Evolutionary conservation across 257 asterid genomes (phyloP).

Genomic region (Penstemon barbatus): DNA sequence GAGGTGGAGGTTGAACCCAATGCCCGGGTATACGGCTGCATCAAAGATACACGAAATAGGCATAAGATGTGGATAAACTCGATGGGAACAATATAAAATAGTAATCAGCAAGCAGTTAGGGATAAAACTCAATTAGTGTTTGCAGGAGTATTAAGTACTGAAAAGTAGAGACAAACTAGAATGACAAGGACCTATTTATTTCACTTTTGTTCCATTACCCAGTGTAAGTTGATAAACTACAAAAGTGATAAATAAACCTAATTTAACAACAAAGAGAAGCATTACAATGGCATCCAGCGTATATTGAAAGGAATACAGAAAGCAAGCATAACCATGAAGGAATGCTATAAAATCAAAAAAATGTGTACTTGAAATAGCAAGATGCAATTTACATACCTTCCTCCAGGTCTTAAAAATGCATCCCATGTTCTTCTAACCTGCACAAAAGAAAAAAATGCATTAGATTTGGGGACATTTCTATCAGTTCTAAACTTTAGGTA

Average conservation of each 20-base stretch:
- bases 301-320: not conserved
- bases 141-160: not conserved
- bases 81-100: not conserved
- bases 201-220: not conserved
- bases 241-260: not conserved
- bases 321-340: not conserved
- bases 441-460: conserved; percentile 28
- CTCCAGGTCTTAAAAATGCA: conserved; percentile 85
- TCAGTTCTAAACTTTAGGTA: conserved; percentile 5
- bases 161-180: not conserved
- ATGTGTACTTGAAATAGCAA: not conserved
- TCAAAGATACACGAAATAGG: conserved; percentile 24
- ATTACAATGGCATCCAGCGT: not conserved
- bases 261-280: not conserved
- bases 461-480: conserved; percentile 14
- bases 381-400: conserved; percentile 55
- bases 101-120: not conserved
- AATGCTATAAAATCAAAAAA: not conserved
- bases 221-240: not conserved
- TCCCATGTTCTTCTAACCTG: conserved; percentile 98
- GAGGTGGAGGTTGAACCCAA: conserved; percentile 91
- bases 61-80: not conserved
- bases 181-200: not conserved
- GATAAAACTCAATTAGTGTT: not conserved
- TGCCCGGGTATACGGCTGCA: conserved; percentile 92